A percentile compares a stretch with the other conserved stretches of the same genome.
These are phyloP conservation scores for Alternaria triticina DNA, from an alignment of 2,329 filamentous ascomycete species.

Conservation along the genomic window DNA sequence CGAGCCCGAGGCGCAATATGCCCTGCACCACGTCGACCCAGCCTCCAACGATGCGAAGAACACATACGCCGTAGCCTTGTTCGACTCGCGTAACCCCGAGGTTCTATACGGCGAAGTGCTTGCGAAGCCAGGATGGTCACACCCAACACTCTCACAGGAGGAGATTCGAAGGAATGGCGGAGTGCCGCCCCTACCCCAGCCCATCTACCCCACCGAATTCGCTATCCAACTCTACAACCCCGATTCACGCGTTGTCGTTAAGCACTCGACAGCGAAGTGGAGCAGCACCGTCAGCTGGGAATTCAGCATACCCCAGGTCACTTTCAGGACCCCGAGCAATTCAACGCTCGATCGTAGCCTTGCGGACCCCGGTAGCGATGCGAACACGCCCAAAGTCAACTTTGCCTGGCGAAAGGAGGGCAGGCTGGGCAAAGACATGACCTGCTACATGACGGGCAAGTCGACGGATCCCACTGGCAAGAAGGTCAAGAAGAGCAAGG, in stretches of 20 bases:
- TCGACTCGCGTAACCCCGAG: conserved; percentile 80
- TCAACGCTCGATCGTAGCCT: conserved; percentile 79
- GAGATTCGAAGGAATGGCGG: conserved; percentile 76
- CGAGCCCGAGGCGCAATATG: conserved; percentile 79
- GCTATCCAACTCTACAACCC: conserved; percentile 92
- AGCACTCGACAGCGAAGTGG: conserved; percentile 76
- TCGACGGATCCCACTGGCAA: conserved; percentile 69
- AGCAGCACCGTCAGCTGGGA: conserved; percentile 83
- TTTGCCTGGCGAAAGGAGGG: conserved; percentile 93
- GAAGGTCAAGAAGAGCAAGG: conserved; percentile 72
- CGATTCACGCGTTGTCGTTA: conserved; percentile 78
- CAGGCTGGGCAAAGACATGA: conserved; percentile 83
- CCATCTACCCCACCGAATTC: conserved; percentile 79
- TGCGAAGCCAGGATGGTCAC: conserved; percentile 83
- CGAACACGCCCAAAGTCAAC: conserved; percentile 71
- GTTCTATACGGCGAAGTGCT: conserved; percentile 88
- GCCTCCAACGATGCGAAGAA: conserved; percentile 73
- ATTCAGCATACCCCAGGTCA: conserved; percentile 87
- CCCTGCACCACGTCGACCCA: conserved; percentile 78
- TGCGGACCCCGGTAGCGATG: conserved; percentile 62
- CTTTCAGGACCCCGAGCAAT: conserved; percentile 79
- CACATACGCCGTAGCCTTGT: conserved; percentile 84
- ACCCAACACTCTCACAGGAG: conserved; percentile 80
- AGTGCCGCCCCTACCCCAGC: conserved; percentile 68
- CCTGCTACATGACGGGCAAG: conserved; percentile 84